phyloP scores from a whole-genome alignment of 2,329 filamentous ascomycete genomes.

The Fusarium succisae region DNA sequence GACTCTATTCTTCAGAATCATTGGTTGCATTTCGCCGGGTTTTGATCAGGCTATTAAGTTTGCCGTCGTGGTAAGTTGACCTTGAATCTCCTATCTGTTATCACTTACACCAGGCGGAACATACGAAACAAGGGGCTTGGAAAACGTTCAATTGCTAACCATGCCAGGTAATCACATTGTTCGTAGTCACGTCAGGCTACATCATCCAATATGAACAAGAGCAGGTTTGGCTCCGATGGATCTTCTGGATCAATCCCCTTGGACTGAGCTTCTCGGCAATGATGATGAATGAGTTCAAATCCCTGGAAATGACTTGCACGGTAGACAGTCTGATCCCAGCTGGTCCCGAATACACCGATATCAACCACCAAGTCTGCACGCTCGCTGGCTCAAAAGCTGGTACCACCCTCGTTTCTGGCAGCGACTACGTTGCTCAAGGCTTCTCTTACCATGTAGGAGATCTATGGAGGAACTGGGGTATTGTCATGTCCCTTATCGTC shows the following conservation, averaged over 20 bases:
- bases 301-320: slow-evolving; percentile 74
- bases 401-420: slow-evolving; percentile 69
- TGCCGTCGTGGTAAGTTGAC: slow-evolving; percentile 68
- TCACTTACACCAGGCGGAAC: neutral
- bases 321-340: slow-evolving; percentile 74
- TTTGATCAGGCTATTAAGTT: slow-evolving; percentile 90
- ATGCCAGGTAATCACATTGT: slow-evolving; percentile 70
- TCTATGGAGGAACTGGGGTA: slow-evolving; percentile 86
- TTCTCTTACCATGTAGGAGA: slow-evolving; percentile 74
- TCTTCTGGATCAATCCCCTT: slow-evolving; percentile 79
- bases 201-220: slow-evolving; percentile 81
- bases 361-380: slow-evolving; percentile 83
- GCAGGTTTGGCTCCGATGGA: slow-evolving; percentile 82
- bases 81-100: neutral
- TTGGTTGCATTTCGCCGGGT: slow-evolving; percentile 79
- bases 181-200: slow-evolving; percentile 83
- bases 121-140: rapidly evolving
- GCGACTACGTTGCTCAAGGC: slow-evolving; percentile 72
- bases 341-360: slow-evolving; percentile 74
- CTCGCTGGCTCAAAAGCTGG: slow-evolving; percentile 76
- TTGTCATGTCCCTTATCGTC: slow-evolving; percentile 78
- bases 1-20: slow-evolving; percentile 80
- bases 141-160: neutral
- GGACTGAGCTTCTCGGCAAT: slow-evolving; percentile 79
- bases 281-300: slow-evolving; percentile 88